phyloP scores from a whole-genome alignment of 306 rosid species.

The Trifolium fragiferum region DNA sequence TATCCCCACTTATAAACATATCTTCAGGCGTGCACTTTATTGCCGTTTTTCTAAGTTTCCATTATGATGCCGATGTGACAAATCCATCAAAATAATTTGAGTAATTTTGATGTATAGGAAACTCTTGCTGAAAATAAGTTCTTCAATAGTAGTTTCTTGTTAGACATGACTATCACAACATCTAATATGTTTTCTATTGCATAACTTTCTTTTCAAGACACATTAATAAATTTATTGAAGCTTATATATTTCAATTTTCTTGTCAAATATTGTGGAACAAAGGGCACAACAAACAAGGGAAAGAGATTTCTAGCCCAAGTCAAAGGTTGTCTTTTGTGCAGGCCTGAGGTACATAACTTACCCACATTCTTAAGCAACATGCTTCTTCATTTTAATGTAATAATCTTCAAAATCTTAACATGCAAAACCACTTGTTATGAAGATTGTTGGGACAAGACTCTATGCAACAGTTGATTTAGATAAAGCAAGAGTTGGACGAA shows the following conservation, averaged over 20 bases:
- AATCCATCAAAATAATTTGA: no score
- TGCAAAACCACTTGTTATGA: constrained; percentile 19
- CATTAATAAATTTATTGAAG: background rate
- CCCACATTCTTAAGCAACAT: background rate
- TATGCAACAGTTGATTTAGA: constrained; percentile 89
- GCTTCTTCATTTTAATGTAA: constrained; percentile 1
- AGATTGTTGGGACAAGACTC: constrained; percentile 71
- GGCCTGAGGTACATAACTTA: constrained; percentile 59
- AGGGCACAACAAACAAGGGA: constrained; percentile 44
- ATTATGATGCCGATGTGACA: no score
- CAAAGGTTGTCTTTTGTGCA: constrained; percentile 63
- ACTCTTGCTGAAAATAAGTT: background rate
- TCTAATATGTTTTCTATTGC: background rate
- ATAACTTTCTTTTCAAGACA: background rate
- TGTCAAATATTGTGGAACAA: background rate
- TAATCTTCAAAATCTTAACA: background rate
- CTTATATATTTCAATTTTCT: background rate
- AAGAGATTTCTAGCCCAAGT: constrained; percentile 59
- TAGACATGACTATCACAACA: no score
- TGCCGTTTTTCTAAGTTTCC: no score
- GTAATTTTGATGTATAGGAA: background rate
- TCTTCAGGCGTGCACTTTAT: no score
- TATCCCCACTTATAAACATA: no score
- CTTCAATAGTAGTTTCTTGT: background rate
- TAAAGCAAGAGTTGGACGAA: constrained; percentile 64